Evolutionary conservation across 768 basidiomycete genomes (phyloP).

Genomic region (Lactifluus pinguis): DNA sequence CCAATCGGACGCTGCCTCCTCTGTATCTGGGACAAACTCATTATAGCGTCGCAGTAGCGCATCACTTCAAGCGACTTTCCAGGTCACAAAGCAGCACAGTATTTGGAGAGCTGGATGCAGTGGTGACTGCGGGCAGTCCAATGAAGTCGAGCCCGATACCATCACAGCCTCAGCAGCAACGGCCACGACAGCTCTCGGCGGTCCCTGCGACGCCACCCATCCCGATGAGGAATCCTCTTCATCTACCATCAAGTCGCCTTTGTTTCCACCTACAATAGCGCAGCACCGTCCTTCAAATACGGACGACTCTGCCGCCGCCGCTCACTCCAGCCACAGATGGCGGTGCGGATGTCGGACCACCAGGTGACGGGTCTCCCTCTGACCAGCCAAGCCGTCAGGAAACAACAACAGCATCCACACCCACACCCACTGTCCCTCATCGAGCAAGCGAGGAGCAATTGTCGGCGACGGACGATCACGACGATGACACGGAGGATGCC

Average conservation of each 20-base stretch:
- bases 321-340: neutral
- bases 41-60: no score
- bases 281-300: neutral
- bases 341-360: neutral
- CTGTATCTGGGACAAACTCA: no score
- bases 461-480: neutral
- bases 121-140: no score
- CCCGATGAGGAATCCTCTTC: no score
- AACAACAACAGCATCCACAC: neutral
- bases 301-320: neutral
- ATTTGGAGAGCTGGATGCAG: no score
- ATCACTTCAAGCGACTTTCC: no score
- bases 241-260: no score
- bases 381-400: neutral
- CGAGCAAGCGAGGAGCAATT: neutral
- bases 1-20: slow-evolving; percentile 2
- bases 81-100: no score
- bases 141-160: neutral
- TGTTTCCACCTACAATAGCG: no score
- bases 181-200: neutral
- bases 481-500: no score
- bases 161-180: neutral
- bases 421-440: neutral
- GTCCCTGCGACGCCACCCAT: neutral
- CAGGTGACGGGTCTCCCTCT: neutral